Base-by-base conservation (phyloP, 176 grass and related monocot species). In the Tuctoria greenei region DNA sequence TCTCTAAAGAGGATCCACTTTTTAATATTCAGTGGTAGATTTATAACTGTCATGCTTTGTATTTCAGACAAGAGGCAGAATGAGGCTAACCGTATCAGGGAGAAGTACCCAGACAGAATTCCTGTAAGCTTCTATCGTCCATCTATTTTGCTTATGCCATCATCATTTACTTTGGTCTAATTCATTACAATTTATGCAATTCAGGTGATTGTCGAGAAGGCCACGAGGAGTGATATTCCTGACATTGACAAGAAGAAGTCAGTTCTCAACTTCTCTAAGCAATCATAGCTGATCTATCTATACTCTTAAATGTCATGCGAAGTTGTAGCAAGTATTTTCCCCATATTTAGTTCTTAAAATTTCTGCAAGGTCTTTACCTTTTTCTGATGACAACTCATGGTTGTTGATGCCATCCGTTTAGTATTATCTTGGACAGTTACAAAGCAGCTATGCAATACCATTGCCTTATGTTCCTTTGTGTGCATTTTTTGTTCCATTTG, bases 161-260 rank as follows among this genome's bases (percentile, higher is more conserved):
- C 9, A 18, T 68, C 16, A 60, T 74, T 74, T 73, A 41, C 16
- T 66, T 65, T 75, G 15, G 28, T 71, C 74, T 83, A 73, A 72
- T 68, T n/a, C 56, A 17, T 44, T 43, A 28, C 21, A 43, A 61
- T 77, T 27, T 63, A 27, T 71, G n/a, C 46, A 55, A 64, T 90
- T 54, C 67, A 97, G 93, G 93, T 97, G 66, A 97, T 97, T 73
- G 93, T 97, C 50, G 93, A 97, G 93, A 97, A 97, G 71, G 90
- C 93, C 77, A 86, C 90, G 75, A 91, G 79, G 72, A 97, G 93
- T 69, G 93, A 97, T 43, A 91, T 97, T 81, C 93, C 90, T 40
- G 88, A 97, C 50, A 91, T 97, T 18, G 93, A 97, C 78, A 97
- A 97, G 88, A 97, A 97, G 84, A 97, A 97, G 93, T 97, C 17